phyloP scores from a whole-genome alignment of 768 basidiomycete genomes.

The Tulasnella sp. region DNA sequence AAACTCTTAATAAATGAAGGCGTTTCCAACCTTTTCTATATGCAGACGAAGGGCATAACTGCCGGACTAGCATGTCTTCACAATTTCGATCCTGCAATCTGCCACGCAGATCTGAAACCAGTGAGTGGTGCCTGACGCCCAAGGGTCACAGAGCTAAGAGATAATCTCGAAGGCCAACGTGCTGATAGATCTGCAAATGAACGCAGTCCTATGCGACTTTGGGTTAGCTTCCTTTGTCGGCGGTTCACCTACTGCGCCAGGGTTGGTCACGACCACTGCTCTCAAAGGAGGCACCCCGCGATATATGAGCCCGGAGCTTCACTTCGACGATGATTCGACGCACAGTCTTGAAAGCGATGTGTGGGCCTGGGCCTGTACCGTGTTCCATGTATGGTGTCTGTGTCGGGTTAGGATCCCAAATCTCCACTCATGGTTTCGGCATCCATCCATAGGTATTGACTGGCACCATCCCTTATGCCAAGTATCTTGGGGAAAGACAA shows the following conservation, averaged over 20 bases:
- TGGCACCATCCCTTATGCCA: neutral
- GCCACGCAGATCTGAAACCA: neutral
- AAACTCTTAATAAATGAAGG: neutral
- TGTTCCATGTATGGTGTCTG: neutral
- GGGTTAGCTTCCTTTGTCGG: neutral
- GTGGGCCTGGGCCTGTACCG: constrained; percentile 19
- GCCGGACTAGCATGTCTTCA: neutral
- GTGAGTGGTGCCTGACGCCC: neutral
- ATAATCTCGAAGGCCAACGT: neutral
- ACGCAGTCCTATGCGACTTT: constrained; percentile 12
- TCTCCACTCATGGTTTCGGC: neutral
- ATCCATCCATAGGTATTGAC: neutral
- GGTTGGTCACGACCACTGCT: neutral
- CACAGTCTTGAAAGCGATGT: constrained; percentile 8
- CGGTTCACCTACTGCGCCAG: neutral
- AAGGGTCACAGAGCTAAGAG: neutral
- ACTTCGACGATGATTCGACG: neutral
- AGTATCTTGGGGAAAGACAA: neutral
- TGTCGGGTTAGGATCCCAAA: neutral
- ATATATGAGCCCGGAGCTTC: constrained; percentile 10
- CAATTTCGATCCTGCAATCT: neutral
- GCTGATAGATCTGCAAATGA: neutral
- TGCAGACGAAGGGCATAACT: neutral
- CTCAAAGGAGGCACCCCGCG: neutral
- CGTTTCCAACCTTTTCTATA: neutral